Evolutionary conservation across 768 basidiomycete species (phyloP).

Genomic region (Mycena olivaceomarginata): DNA sequence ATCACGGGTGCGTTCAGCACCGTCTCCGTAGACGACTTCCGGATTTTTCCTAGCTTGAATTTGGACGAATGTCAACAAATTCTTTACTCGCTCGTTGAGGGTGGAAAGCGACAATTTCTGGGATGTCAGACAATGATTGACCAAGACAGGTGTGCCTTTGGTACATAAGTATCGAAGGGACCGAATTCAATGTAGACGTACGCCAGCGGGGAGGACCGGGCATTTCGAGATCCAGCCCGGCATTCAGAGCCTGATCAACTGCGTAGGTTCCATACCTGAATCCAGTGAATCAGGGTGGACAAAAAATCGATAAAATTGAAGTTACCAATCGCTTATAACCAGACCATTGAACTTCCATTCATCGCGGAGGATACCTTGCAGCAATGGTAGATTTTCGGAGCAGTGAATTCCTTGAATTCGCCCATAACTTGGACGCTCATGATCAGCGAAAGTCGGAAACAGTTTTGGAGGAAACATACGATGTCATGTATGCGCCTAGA

Average conservation of each 20-base stretch:
- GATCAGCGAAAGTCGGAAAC: not conserved
- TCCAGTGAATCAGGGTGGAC: constrained; percentile 2
- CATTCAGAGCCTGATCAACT: constrained; percentile 80
- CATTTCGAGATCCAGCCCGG: constrained; percentile 88
- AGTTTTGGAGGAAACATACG: constrained; percentile 58
- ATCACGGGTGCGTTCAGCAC: constrained; percentile 73
- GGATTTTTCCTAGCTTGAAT: constrained; percentile 73
- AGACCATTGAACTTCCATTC: constrained; percentile 86
- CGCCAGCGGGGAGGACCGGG: constrained; percentile 86
- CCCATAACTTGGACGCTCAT: constrained; percentile 71
- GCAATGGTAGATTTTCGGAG: constrained; percentile 78
- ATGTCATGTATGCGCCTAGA: constrained; percentile 77
- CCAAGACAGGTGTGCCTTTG: constrained; percentile 48
- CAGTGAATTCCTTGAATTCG: constrained; percentile 84
- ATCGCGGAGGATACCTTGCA: constrained; percentile 78
- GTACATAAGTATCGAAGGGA: not conserved
- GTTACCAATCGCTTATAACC: constrained; percentile 88
- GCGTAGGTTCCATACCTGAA: constrained; percentile 84
- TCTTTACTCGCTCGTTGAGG: constrained; percentile 70
- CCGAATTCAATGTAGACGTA: constrained; percentile 50
- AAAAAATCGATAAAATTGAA: not conserved
- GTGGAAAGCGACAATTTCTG: constrained; percentile 70
- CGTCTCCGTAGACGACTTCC: constrained; percentile 79
- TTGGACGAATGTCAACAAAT: constrained; percentile 75
- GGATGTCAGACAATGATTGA: constrained; percentile 61